Percentiles rank a stretch among this genome's conserved stretches.
These are phyloP conservation scores for Aspergillus costaricaensis DNA, from an alignment of 2,329 filamentous ascomycete species.

Conservation along the genomic window DNA sequence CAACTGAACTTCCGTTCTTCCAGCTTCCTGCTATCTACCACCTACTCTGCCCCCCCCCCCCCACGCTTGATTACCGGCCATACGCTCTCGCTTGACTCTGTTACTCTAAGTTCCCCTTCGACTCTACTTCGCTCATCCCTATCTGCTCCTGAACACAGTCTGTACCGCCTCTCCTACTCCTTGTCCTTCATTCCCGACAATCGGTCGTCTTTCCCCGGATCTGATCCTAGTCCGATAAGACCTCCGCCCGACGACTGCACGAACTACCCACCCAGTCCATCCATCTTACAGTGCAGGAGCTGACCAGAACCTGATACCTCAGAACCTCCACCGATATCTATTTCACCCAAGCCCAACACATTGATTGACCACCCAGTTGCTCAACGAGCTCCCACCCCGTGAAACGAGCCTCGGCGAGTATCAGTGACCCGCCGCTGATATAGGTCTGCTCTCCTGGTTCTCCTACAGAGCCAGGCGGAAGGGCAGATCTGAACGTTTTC, in stretches of 20 bases:
- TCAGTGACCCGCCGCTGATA: slow-evolving; percentile 33
- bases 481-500: slow-evolving; percentile 53
- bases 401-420: slow-evolving; percentile 26
- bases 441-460: slow-evolving; percentile 50
- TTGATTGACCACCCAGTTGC: slow-evolving; percentile 9
- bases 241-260: slow-evolving; percentile 17
- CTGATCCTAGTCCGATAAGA: slow-evolving; percentile 24
- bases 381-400: slow-evolving; percentile 17
- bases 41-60: background rate
- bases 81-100: background rate
- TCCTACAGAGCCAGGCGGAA: slow-evolving; percentile 44
- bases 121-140: background rate
- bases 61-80: background rate
- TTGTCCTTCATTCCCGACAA: slow-evolving; percentile 2
- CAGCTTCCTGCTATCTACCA: background rate
- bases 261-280: slow-evolving; percentile 2
- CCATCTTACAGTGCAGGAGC: slow-evolving; percentile 1
- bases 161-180: background rate
- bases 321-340: background rate
- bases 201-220: slow-evolving; percentile 10
- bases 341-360: background rate
- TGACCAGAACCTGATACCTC: background rate
- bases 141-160: background rate
- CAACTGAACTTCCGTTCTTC: slow-evolving; percentile 11
- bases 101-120: background rate